These are phyloP conservation scores for Diaporthe ampelina DNA, from an alignment of 2,329 filamentous ascomycete species.

Conservation along the genomic window DNA sequence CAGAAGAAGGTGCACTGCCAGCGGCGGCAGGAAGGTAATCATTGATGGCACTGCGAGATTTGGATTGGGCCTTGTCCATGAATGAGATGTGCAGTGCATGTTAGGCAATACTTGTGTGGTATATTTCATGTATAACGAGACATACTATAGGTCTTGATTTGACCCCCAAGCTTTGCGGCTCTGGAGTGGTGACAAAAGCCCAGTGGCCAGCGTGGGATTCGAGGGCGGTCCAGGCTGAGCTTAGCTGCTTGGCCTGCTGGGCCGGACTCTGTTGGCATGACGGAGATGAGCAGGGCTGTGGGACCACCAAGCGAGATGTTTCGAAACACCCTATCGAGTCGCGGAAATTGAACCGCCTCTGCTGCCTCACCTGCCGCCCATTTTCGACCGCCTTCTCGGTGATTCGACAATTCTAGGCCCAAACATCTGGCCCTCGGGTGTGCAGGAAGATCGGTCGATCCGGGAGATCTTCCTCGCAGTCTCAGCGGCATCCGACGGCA, in stretches of 20 bases:
- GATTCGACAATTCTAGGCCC: slow-evolving; percentile 1
- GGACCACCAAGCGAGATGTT: slow-evolving; percentile 39
- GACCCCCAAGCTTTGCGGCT: slow-evolving; percentile 22
- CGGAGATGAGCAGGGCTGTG: slow-evolving; percentile 40
- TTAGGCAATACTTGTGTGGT: too few species aligned
- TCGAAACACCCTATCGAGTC: slow-evolving; percentile 36
- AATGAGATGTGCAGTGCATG: background rate
- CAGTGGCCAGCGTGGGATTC: background rate
- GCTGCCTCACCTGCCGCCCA: slow-evolving; percentile 27
- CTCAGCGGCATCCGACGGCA: too few species aligned
- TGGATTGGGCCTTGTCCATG: too few species aligned
- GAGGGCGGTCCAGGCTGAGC: background rate
- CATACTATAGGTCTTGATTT: background rate
- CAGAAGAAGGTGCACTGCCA: background rate
- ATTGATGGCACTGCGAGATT: background rate
- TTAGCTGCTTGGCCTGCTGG: background rate
- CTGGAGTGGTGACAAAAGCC: background rate
- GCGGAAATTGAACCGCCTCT: slow-evolving; percentile 29
- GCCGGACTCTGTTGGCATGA: too few species aligned
- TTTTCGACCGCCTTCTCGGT: background rate
- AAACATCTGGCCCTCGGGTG: background rate
- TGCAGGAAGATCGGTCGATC: slow-evolving; percentile 16
- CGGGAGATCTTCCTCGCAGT: slow-evolving; percentile 3
- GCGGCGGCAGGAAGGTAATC: background rate
- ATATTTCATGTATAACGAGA: background rate